Base-by-base conservation (phyloP, 1,139 yeast species). In the Geotrichum klebahnii region DNA sequence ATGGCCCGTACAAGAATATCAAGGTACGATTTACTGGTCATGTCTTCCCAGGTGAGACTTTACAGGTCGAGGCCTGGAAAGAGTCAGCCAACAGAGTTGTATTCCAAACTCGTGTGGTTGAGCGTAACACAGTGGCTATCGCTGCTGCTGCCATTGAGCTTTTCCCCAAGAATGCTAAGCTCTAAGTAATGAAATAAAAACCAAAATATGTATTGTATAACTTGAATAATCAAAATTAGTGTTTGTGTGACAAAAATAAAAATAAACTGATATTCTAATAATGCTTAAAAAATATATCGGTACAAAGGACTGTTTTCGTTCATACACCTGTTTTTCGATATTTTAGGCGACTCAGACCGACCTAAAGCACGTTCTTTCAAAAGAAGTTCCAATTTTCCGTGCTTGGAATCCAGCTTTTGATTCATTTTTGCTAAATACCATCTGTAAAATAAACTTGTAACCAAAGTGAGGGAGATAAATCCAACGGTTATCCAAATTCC, bases 11-110 rank as follows among this genome's bases (percentile, higher is more conserved):
- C 69, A 78, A 78, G 64, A 96, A 89, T 73, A 78, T 89, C 67
- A 92, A 92, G 75, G 95, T 81, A 33, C 81, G 97, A 67, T 92
- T 92, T 67, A 79, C 95, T 31, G 92, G 92, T 62, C 82, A 86
- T 63, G 97, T 92, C 39, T 89, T 80, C 80, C 97, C 97, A n/a
- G 98, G 97, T 61, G 97, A 92, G 71, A 84, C 88, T 29, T 76
- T 92, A 67, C 78, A 77, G 63, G 81, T 92, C 37, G 72, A 72
- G 53, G 95, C 95, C 38, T 92, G 98, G 98, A 86, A 82, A 69
- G 75, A 81, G 55, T 26, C 47, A 8, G 79, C 79, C 46, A 81
- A 78, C 61, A 71, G 75, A 59, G 84, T 92, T 55, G 74, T 81
- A 56, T 92, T 90, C 81, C 95, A 85, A 70, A 81, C 95, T 29